Evolutionary conservation across 441 rosid species (phyloP).

Genomic region (Populus hybrid): DNA sequence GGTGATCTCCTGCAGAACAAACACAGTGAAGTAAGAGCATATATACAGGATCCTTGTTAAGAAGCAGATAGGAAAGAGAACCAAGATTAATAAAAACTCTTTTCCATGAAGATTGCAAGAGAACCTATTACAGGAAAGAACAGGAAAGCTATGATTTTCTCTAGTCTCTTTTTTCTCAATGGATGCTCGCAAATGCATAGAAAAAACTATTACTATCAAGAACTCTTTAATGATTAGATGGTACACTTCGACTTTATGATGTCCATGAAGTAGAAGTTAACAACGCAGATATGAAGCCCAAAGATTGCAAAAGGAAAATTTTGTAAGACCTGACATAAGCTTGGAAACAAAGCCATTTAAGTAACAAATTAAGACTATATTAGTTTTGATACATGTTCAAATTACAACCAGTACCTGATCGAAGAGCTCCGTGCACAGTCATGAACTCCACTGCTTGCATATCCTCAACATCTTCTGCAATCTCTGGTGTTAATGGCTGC

Average conservation of each 20-base stretch:
- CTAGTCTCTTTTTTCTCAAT: background rate
- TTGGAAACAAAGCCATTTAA: background rate
- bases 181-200: background rate
- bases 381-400: slow-evolving; percentile 6
- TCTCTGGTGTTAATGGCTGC: slow-evolving; percentile 68
- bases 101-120: background rate
- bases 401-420: slow-evolving; percentile 38
- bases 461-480: slow-evolving; percentile 58
- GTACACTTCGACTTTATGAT: background rate
- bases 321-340: background rate
- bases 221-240: background rate
- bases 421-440: slow-evolving; percentile 65
- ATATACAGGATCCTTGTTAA: background rate
- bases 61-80: background rate
- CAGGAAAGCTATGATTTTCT: background rate
- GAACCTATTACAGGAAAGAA: background rate
- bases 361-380: background rate
- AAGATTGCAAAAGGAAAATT: background rate
- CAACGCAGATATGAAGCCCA: background rate
- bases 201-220: background rate
- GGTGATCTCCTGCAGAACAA: slow-evolving; percentile 36
- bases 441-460: slow-evolving; percentile 55
- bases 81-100: no score
- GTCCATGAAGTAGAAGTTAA: no score
- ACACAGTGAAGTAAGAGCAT: background rate